These are phyloP conservation scores for Nicotiana undulata DNA, from an alignment of 257 asterid genomes.

Conservation along the genomic window DNA sequence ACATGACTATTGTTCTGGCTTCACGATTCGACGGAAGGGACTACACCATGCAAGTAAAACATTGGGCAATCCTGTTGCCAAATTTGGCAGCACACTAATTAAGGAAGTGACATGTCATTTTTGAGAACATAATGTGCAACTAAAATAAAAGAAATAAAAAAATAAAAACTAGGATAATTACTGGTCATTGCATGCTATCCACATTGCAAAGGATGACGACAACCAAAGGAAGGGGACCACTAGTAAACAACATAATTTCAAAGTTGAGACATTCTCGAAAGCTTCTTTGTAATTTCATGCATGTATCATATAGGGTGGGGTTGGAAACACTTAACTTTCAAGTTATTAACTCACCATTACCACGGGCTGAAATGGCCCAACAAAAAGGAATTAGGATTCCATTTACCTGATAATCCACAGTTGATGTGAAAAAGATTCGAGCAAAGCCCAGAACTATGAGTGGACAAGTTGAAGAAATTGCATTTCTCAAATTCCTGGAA, in stretches of 20 bases:
- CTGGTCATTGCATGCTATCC: not conserved
- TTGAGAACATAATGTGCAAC: not conserved
- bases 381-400: not conserved
- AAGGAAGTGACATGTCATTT: not conserved
- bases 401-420: slow-evolving; percentile 82
- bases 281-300: not conserved
- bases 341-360: not conserved
- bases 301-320: not conserved
- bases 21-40: not conserved
- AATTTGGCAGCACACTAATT: not conserved
- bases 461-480: slow-evolving; percentile 60
- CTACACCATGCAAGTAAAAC: not conserved
- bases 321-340: not conserved
- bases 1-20: not conserved
- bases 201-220: not conserved
- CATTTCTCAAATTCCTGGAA: slow-evolving; percentile 52
- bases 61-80: not conserved
- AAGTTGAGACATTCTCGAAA: not conserved
- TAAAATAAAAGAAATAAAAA: not conserved
- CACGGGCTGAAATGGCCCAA: not conserved
- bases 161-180: not conserved
- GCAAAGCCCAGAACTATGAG: slow-evolving; percentile 76
- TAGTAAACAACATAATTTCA: not conserved
- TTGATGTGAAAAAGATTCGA: slow-evolving; percentile 64
- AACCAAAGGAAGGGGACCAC: not conserved